Conservation (phyloP, 108 stramenopile genomes). For the Cyclostephanos tholiformis region DNA sequence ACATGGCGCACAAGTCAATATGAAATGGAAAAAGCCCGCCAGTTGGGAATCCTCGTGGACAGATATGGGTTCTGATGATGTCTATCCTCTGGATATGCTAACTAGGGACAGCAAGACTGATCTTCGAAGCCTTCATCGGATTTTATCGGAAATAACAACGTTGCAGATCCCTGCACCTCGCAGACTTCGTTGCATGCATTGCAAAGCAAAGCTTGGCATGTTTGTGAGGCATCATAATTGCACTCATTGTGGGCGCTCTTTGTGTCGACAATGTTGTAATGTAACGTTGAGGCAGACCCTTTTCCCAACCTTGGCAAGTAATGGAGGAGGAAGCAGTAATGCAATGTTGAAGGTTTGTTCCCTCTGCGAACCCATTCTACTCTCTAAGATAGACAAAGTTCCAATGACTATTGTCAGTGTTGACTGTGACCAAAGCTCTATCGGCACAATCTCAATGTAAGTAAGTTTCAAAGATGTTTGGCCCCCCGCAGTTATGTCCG, state of each 20-base stretch:
- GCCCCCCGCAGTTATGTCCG: too few relatives aligned
- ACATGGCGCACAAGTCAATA: slow-evolving; percentile 72
- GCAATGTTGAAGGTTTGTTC: slow-evolving; percentile 34
- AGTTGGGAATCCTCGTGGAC: slow-evolving; percentile 83
- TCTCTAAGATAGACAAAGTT: slow-evolving; percentile 21
- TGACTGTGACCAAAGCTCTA: slow-evolving; percentile 22
- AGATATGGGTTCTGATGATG: slow-evolving; percentile 66
- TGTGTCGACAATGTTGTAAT: slow-evolving; percentile 66
- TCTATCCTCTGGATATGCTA: slow-evolving; percentile 84
- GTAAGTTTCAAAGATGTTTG: too few relatives aligned
- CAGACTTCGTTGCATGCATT: slow-evolving; percentile 84
- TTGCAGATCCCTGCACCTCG: slow-evolving; percentile 59
- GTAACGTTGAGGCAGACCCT: slow-evolving; percentile 26
- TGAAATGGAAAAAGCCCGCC: slow-evolving; percentile 79
- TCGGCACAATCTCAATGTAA: slow-evolving; percentile 43
- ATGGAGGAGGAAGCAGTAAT: neutral
- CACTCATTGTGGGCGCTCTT: slow-evolving; percentile 72
- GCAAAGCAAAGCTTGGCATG: slow-evolving; percentile 59
- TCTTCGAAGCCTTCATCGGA: slow-evolving; percentile 55
- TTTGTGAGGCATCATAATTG: slow-evolving; percentile 67
- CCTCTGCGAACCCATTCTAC: slow-evolving; percentile 38
- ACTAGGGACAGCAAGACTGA: too few relatives aligned
- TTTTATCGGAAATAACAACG: slow-evolving; percentile 66
- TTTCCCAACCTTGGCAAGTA: slow-evolving; percentile 19
- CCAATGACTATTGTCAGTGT: slow-evolving; percentile 14